Evolutionary conservation across 176 grass and related monocot genomes (phyloP).

Genomic region (Oryza australiensis): DNA sequence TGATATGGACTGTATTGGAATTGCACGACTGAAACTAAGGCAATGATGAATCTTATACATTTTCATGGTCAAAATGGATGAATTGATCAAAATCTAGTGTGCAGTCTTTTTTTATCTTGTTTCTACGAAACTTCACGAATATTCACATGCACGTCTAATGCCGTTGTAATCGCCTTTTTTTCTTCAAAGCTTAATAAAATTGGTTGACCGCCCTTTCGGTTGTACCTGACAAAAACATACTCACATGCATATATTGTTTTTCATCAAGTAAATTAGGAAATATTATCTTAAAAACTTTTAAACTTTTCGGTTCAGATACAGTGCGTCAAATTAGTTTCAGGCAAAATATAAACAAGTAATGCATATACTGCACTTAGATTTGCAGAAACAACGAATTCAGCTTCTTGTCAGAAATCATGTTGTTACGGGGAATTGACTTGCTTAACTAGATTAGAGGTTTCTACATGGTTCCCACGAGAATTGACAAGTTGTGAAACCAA

Average conservation of each 20-base stretch:
- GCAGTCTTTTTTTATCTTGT: neutral
- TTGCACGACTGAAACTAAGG: neutral
- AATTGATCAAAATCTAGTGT: neutral
- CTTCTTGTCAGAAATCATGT: neutral
- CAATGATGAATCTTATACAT: neutral
- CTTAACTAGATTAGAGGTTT: neutral
- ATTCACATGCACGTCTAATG: too few species aligned
- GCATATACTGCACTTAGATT: neutral
- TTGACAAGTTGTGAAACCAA: neutral
- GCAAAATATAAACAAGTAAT: neutral
- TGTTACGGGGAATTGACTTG: neutral
- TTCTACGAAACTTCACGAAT: neutral
- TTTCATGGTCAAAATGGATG: neutral
- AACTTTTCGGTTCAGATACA: conserved; percentile 9
- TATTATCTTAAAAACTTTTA: neutral
- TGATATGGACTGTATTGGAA: neutral
- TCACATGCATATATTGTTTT: neutral
- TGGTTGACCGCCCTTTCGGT: too few species aligned
- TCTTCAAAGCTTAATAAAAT: too few species aligned
- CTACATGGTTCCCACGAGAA: neutral
- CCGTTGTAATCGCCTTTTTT: too few species aligned
- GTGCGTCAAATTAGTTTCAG: neutral
- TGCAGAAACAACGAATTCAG: neutral
- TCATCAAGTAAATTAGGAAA: neutral
- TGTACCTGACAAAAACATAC: too few species aligned